A percentile compares a stretch with the other conserved stretches of the same genome.
Evolutionary conservation across 2,329 filamentous ascomycete species (phyloP).

Genomic region (Fulvia fulva): DNA sequence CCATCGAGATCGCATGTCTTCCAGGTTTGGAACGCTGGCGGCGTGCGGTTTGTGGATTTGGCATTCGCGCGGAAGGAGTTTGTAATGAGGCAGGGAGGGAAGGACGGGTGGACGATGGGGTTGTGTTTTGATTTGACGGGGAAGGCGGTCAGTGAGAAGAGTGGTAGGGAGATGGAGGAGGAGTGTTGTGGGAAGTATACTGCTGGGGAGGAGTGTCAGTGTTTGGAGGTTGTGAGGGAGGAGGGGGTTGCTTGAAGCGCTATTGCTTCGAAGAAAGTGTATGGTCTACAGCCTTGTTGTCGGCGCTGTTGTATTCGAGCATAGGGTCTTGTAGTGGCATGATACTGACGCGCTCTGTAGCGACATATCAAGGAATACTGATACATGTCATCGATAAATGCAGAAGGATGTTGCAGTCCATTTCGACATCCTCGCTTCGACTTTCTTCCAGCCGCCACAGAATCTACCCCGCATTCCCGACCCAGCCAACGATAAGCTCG

Average conservation of each 20-base stretch:
- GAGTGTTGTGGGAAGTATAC: not conserved
- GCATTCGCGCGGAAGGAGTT: not conserved
- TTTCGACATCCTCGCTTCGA: too few relatives aligned
- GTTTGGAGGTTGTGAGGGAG: not conserved
- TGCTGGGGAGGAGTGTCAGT: not conserved
- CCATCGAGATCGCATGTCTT: not conserved
- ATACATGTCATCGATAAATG: too few relatives aligned
- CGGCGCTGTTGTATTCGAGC: too few relatives aligned
- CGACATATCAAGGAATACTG: too few relatives aligned
- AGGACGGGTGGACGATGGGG: not conserved
- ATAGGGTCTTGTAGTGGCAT: too few relatives aligned
- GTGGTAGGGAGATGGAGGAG: not conserved
- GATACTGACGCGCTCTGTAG: too few relatives aligned
- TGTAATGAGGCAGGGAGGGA: not conserved
- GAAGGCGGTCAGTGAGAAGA: not conserved
- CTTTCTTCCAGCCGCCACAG: not conserved
- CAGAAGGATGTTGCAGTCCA: too few relatives aligned
- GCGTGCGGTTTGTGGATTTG: not conserved
- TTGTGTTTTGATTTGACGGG: not conserved
- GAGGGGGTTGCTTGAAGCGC: not conserved
- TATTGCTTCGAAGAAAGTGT: too few relatives aligned
- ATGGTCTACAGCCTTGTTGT: too few relatives aligned
- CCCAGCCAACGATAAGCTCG: not conserved
- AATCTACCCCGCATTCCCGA: not conserved
- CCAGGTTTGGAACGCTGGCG: not conserved